phyloP scores from a whole-genome alignment of 2,329 filamentous ascomycete genomes.

The Fusarium penzigii region DNA sequence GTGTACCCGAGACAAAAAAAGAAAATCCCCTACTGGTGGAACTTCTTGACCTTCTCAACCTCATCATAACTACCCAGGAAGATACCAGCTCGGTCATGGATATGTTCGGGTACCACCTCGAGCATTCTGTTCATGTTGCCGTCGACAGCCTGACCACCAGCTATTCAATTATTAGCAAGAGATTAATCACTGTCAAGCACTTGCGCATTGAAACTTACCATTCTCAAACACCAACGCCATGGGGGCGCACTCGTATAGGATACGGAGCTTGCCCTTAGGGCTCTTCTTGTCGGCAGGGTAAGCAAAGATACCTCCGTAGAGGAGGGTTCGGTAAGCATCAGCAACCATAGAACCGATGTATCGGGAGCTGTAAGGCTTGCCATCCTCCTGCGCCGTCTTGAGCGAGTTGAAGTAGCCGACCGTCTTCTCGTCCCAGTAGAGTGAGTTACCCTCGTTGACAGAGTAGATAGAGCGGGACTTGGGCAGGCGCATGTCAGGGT shows the following conservation, averaged over 20 bases:
- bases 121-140: conserved; percentile 91
- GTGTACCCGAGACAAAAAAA: conserved; percentile 9
- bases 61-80: conserved; percentile 95
- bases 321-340: conserved; percentile 90
- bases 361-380: conserved; percentile 89
- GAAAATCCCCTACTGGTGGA: conserved; percentile 54
- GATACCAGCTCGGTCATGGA: conserved; percentile 94
- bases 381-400: conserved; percentile 72
- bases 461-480: conserved; percentile 85
- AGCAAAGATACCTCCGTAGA: conserved; percentile 96
- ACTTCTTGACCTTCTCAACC: conserved; percentile 89
- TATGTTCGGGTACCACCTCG: conserved; percentile 83
- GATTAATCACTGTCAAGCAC: too few relatives aligned
- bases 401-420: conserved; percentile 87
- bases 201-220: conserved; percentile 70
- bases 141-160: conserved; percentile 89
- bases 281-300: conserved; percentile 98
- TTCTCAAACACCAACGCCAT: conserved; percentile 99
- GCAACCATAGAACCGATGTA: conserved; percentile 99
- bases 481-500: conserved; percentile 91
- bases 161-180: conserved; percentile 48
- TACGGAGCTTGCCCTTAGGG: conserved; percentile 95
- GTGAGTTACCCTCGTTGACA: conserved; percentile 96
- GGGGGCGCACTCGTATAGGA: conserved; percentile 96
- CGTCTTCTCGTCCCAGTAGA: conserved; percentile 91